Conservation (phyloP, 441 rosid species). For the Brassica balearica region DNA sequence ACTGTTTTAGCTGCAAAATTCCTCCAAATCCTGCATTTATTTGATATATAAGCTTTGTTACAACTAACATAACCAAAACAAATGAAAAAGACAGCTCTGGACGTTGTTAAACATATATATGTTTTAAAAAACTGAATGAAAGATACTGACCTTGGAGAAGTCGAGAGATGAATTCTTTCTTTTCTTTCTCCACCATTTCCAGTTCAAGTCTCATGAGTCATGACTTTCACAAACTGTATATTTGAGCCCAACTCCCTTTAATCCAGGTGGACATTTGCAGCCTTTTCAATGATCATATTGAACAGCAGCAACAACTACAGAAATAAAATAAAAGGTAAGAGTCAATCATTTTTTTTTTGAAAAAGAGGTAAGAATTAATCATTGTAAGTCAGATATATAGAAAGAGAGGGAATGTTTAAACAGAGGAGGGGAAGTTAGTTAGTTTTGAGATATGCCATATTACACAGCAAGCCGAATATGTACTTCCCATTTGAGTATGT, state of each 20-base stretch:
- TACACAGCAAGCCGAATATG: constrained; percentile 84
- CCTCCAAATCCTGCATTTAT: constrained; percentile 71
- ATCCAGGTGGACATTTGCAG: no score
- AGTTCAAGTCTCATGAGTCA: constrained; percentile 62
- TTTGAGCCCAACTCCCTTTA: no score
- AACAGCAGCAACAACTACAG: no score
- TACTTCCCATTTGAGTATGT: constrained; percentile 61
- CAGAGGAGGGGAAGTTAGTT: constrained; percentile 26
- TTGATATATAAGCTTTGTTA: background rate
- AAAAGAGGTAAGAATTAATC: background rate
- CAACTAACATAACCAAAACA: background rate
- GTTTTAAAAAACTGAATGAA: background rate
- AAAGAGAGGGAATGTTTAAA: constrained; percentile 9
- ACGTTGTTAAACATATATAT: background rate
- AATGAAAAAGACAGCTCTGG: background rate
- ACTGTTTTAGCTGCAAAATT: background rate
- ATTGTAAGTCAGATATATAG: background rate
- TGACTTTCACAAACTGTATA: no score
- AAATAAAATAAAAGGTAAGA: no score
- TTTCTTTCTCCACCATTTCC: constrained; percentile 65
- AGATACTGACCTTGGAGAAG: constrained; percentile 69
- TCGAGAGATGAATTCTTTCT: constrained; percentile 64
- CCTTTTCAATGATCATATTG: no score
- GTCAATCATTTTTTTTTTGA: no score
- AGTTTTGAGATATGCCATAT: constrained; percentile 35